phyloP scores from a whole-genome alignment of 2,329 filamentous ascomycete genomes.

The Lachnellula occidentalis region DNA sequence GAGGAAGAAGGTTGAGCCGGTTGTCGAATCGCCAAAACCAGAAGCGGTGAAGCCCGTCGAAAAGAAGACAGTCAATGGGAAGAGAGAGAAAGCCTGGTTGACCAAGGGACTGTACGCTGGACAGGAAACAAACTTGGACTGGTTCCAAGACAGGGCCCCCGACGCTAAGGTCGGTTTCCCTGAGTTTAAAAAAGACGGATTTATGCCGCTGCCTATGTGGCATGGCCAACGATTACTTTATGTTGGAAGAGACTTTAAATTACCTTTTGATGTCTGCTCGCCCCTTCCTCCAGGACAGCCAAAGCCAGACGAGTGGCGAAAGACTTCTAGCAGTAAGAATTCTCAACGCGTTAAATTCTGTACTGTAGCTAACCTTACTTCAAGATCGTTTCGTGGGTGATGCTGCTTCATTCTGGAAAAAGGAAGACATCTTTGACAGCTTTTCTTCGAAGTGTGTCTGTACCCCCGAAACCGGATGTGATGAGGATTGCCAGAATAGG shows the following conservation, averaged over 20 bases:
- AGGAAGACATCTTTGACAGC: conserved; percentile 66
- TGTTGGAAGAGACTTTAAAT: conserved; percentile 72
- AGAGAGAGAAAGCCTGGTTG: conserved; percentile 50
- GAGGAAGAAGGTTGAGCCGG: conserved; percentile 33
- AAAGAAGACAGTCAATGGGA: conserved; percentile 31
- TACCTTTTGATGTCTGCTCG: conserved; percentile 86
- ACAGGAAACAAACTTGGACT: conserved; percentile 46
- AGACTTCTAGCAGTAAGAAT: conserved; percentile 78
- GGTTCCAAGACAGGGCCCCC: conserved; percentile 18
- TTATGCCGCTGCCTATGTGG: conserved; percentile 74
- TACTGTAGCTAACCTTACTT: conserved; percentile 15
- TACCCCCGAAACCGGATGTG: conserved; percentile 71
- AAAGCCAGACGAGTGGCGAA: conserved; percentile 89
- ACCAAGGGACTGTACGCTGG: conserved; percentile 82
- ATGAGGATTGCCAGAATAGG: conserved; percentile 85
- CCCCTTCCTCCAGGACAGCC: conserved; percentile 80
- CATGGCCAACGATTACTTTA: conserved; percentile 66
- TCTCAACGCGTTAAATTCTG: neutral
- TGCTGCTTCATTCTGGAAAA: conserved; percentile 74
- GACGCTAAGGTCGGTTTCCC: conserved; percentile 48
- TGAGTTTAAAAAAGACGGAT: conserved; percentile 42
- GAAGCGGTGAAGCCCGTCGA: conserved; percentile 12
- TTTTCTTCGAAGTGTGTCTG: conserved; percentile 77
- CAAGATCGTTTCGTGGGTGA: conserved; percentile 87
- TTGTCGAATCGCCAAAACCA: conserved; percentile 10